Conservation (phyloP, 1,284 basidiomycete genomes). For the Melampsora americana region DNA sequence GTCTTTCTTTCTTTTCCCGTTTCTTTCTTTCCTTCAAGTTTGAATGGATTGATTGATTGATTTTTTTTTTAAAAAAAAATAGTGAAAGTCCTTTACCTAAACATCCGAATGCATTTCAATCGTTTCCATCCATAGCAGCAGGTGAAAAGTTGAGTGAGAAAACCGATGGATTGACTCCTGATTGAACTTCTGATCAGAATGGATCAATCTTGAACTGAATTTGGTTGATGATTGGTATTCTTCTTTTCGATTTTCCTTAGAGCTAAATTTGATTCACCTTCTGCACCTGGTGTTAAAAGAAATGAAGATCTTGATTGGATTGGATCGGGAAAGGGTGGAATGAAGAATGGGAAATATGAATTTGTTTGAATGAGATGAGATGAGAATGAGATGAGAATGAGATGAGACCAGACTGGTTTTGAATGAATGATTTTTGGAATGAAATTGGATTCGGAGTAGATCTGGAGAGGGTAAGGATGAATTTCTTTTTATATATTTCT, state of each 20-base stretch:
- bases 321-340: no score
- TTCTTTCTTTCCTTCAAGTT: no score
- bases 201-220: no score
- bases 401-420: no score
- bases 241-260: conserved; percentile 4
- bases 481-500: no score
- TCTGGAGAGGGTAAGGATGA: no score
- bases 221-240: no score
- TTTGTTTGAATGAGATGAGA: no score
- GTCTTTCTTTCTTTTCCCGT: conserved; percentile 52
- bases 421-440: no score
- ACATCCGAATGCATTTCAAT: conserved; percentile 93
- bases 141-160: conserved; percentile 74
- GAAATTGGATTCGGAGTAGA: no score
- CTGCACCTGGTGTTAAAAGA: conserved; percentile 15
- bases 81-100: conserved; percentile 92
- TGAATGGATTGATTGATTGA: conserved; percentile 15
- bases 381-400: no score
- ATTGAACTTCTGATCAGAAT: not conserved
- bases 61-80: conserved; percentile 40
- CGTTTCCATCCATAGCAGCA: conserved; percentile 92
- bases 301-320: not conserved
- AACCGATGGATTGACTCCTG: not conserved
- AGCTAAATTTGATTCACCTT: conserved; percentile 42
- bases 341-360: conserved; percentile 2